Conservation (phyloP, 2,329 filamentous ascomycete genomes). For the Ceratocystis cacaofunesta region DNA sequence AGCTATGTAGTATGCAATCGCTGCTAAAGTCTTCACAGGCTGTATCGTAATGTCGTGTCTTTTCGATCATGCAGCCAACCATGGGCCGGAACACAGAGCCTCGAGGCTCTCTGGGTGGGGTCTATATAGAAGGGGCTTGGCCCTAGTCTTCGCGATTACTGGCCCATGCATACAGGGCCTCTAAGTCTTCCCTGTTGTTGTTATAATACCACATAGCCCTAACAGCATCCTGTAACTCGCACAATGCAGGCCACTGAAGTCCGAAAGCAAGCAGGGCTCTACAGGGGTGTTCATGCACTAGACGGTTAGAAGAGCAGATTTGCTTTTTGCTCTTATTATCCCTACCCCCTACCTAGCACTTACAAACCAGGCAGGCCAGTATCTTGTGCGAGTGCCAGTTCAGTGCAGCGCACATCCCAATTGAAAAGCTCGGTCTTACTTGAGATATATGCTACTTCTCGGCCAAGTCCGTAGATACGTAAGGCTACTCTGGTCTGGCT, state of each 20-base stretch:
- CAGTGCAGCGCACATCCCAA: neutral
- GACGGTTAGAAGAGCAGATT: too few relatives aligned
- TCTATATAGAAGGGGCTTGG: neutral
- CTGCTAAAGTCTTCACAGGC: neutral
- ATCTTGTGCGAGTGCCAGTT: neutral
- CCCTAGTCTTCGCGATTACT: neutral
- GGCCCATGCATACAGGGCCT: constrained; percentile 1
- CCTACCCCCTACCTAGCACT: neutral
- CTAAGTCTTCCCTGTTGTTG: neutral
- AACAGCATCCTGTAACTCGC: too few relatives aligned
- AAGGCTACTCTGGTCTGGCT: neutral
- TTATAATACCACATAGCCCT: too few relatives aligned
- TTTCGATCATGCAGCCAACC: neutral
- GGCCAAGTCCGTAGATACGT: constrained; percentile 5
- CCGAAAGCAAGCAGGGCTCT: too few relatives aligned
- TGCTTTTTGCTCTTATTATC: too few relatives aligned
- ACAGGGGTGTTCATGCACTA: too few relatives aligned
- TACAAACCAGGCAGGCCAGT: neutral
- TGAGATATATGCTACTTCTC: constrained; percentile 4
- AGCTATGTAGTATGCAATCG: neutral
- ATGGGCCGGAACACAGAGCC: neutral
- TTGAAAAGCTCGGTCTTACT: constrained; percentile 5
- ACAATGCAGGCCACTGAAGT: too few relatives aligned
- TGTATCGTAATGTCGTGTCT: neutral
- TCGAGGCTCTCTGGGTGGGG: neutral